Evolutionary conservation across 345 rosid species (phyloP).

Genomic region (Corymbia maculata): DNA sequence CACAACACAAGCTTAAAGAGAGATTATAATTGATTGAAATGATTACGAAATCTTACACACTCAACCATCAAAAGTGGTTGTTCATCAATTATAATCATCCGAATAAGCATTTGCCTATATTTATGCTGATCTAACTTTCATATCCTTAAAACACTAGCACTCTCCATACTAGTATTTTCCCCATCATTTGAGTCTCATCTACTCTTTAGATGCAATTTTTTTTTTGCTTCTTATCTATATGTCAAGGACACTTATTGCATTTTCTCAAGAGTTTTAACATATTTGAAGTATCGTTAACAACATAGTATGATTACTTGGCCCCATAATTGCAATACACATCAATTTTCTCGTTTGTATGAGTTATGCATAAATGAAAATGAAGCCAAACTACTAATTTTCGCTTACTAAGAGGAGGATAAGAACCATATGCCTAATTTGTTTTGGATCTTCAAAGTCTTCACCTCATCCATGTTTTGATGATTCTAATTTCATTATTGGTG

Average conservation of each 20-base stretch:
- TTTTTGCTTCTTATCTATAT: no score
- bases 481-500: background rate
- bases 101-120: no score
- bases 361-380: background rate
- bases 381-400: background rate
- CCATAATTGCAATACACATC: background rate
- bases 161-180: background rate
- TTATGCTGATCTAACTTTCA: background rate
- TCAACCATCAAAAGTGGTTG: no score
- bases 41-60: no score
- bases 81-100: no score
- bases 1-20: rapidly evolving
- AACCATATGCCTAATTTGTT: background rate
- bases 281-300: background rate
- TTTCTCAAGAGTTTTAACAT: background rate
- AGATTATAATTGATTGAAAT: background rate
- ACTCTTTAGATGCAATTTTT: background rate
- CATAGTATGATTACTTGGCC: background rate
- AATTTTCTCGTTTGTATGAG: no score
- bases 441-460: background rate
- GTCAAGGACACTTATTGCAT: background rate
- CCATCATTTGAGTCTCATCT: no score
- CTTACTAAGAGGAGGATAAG: background rate
- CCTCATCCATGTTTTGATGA: background rate
- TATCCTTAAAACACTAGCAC: no score